Evolutionary conservation across 2,329 filamentous ascomycete genomes (phyloP), one percentile per base, ranked within the genome.

Genomic region (Beauveria scarabaeidicola): DNA sequence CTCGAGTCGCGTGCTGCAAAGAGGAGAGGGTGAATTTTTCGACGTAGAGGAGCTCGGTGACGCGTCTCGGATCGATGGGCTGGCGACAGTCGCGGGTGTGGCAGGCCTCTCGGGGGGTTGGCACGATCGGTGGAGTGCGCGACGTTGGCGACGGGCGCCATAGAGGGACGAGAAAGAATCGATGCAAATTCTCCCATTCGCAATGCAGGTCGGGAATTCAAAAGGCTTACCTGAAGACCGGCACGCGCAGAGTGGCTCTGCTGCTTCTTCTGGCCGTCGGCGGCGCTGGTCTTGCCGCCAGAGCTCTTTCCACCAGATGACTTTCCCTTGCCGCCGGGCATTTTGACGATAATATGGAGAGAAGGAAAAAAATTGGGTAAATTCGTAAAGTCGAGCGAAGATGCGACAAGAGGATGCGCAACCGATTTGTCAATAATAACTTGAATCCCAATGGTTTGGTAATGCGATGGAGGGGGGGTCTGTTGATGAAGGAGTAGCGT

Each of bases 161-260:
- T 25, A 40, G 25, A 65, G 69, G 52, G 60, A 62, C 61, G 61
- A 61, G 48, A 63, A 29, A 25, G 64, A 38, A 55, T 55, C 59
- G 19, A 32, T 38, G 21, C 54, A 46, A 52, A 59, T 62, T 51
- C 32, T 15, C 41, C 10, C 5, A 41, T 13, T 46, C 21, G 17
- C 27, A 52, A 5, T 9, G 27, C 19, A 21, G 13, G 10, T 3
- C 32, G 8, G 13, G 17, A 13, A 5, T 23, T n/a, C 25, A 19
- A 25, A 38, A 15, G 11, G 56, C 90, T 82, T 81, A 97, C 92
- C 88, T 97, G 92, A 68, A 97, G 84, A 73, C 92, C 92, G 74
- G 92, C 92, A 76, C 94, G 92, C 72, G 91, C 90, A 69, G 91
- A 96, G 81, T 96, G 92, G 79, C 94, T 96, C 79, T 95, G 90